Evolutionary conservation across 73 alveolate genomes (phyloP), one percentile per base, ranked within the genome.

Genomic region (Paramecium caudatum): DNA sequence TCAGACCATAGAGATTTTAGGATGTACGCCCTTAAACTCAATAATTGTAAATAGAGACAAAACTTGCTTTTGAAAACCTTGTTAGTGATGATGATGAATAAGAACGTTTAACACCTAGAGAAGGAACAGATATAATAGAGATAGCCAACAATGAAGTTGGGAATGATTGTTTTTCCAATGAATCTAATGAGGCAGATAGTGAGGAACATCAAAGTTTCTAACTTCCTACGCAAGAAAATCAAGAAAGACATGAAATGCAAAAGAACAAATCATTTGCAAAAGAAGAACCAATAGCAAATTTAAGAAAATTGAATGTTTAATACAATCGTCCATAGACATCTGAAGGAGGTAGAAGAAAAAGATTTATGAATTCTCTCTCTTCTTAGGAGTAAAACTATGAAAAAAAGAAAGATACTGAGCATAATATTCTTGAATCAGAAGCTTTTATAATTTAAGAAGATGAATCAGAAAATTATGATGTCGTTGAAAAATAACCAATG

Each of bases 101-200:
- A 55, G 80, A 55, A 19, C 43, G 30, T 27, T 21, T 55, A 17
- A 55, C 80, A 10, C 80, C 80, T 2, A 17, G 80, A 55, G 45
- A 55, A 27, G 80, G 30, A 2, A 23, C 7, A 19, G 80, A 55
- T 3, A 43, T 27, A 27, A 21, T 55, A 27, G 80, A 55, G 4
- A 23, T 55, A 23, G 80, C 23, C 30, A 55, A 55, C 30, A 19
- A 5, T 16, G 80, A 43, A 55, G 80, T 2, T 9, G 30, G 23
- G 23, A 55, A 55, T 55, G 80, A 55, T 23, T 55, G 80, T 55
- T 55, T 55, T 25, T 55, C 80, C 10, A 55, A 55, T 55, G 80
- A 55, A 55, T 55, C 80, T 19, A 55, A 55, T 55, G 80, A 55
- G 30, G 80, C 80, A 55, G 80, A 55, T 55, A 55, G 80, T 55